Evolutionary conservation across 2,329 filamentous ascomycete genomes (phyloP).

Genomic region (Fusarium foetens): DNA sequence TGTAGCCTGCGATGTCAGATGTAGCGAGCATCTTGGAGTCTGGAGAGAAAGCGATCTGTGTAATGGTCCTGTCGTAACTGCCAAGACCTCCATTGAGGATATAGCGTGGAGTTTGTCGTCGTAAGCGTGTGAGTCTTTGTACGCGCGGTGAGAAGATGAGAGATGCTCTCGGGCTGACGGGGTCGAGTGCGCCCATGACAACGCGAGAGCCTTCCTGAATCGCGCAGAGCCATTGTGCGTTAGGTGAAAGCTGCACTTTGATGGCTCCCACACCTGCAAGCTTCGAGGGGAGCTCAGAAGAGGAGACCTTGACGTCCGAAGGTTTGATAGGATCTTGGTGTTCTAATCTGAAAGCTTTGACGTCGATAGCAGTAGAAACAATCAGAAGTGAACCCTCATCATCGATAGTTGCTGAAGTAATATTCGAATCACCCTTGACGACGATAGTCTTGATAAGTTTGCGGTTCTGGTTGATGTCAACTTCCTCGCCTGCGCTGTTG

Average conservation of each 20-base stretch:
- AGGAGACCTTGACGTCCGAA: conserved; percentile 75
- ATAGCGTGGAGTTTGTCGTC: conserved; percentile 64
- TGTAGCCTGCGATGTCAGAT: conserved; percentile 83
- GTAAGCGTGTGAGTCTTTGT: conserved; percentile 63
- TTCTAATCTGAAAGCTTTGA: conserved; percentile 80
- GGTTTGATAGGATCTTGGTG: conserved; percentile 60
- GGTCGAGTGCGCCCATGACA: conserved; percentile 54
- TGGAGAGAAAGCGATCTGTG: conserved; percentile 79
- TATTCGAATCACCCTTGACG: conserved; percentile 80
- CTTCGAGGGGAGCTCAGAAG: conserved; percentile 70
- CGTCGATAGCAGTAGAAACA: conserved; percentile 77
- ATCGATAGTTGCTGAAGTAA: conserved; percentile 79
- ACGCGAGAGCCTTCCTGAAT: conserved; percentile 71
- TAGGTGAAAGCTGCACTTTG: conserved; percentile 74
- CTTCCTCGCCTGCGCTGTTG: conserved; percentile 52
- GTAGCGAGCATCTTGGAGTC: conserved; percentile 83
- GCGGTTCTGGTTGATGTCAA: conserved; percentile 62
- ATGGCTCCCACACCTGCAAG: conserved; percentile 73
- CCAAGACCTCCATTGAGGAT: conserved; percentile 73
- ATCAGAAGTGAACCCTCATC: conserved; percentile 76
- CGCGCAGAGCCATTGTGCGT: conserved; percentile 75
- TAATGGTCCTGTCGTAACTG: conserved; percentile 80
- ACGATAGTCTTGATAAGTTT: conserved; percentile 77
- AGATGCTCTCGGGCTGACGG: conserved; percentile 24
- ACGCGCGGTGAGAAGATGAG: conserved; percentile 47